Base-by-base conservation (phyloP, 1,284 basidiomycete species). In the Xerocomus nothofagi region DNA sequence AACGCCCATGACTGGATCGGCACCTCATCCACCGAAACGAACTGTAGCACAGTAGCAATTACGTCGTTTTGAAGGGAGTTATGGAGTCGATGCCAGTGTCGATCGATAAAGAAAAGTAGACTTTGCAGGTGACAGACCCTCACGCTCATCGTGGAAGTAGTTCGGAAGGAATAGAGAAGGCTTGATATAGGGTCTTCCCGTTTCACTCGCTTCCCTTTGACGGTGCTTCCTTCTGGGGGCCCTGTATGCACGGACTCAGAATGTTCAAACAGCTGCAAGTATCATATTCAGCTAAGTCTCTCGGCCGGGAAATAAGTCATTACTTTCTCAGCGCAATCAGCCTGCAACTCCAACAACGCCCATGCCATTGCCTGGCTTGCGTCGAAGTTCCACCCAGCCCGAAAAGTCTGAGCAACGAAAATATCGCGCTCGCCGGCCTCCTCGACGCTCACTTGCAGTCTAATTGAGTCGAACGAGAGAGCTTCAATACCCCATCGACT, bases 101-200 rank as follows among this genome's bases (percentile, higher is more conserved):
- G 76, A 57, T 89, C 84, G 50, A 93, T 77, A 58, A 95, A 73
- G 71, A 98, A 95, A n/a, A 93, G 77, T 1, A 96, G 71, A 4
- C 84, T 73, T 68, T 97, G 93, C 1, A 94, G 70, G 47, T 81
- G 78, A 57, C 85, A 86, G 41, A 67, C 66, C 44, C 76, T 75
- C 54, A 70, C 64, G 50, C 47, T 62, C 24, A 57, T 53, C 15
- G 60, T 23, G 5, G 63, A 51, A 12, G 70, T 69, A 3, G 60
- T 49, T 47, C 72, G 74, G 45, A 87, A 77, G 11, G 76, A 74
- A 38, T 70, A 60, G 7, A 93, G 70, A 7, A 93, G 68, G 6
- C 74, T 68, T 3, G 72, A 65, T 45, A 93, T 72, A 3, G 87
- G 83, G 63, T 78, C 83, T 61, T 81, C 82, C 51, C 73, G 62